Evolutionary conservation across 192 early-diverging fungal species (phyloP).

Genomic region (Linnemannia zychae): DNA sequence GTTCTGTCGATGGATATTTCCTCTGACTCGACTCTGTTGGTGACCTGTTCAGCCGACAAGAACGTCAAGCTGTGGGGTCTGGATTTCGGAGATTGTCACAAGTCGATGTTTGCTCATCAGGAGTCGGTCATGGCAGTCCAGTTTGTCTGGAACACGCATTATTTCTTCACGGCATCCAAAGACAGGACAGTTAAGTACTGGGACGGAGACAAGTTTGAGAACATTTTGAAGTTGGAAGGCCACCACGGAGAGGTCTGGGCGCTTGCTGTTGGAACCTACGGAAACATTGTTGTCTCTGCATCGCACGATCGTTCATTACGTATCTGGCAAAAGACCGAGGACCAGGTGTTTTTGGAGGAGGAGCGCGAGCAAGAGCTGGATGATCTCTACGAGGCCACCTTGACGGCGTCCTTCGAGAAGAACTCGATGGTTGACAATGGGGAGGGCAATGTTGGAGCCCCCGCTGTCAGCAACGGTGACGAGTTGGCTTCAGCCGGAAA

Average conservation of each 20-base stretch:
- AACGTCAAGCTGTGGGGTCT: slow-evolving; percentile 98
- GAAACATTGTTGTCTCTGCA: slow-evolving; percentile 87
- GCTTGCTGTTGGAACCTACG: slow-evolving; percentile 90
- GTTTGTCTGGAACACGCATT: slow-evolving; percentile 96
- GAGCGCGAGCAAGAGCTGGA: slow-evolving; percentile 96
- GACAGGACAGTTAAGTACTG: slow-evolving; percentile 94
- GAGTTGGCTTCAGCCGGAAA: slow-evolving; percentile 84
- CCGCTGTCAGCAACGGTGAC: slow-evolving; percentile 50
- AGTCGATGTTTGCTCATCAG: slow-evolving; percentile 93
- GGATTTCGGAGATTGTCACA: slow-evolving; percentile 99
- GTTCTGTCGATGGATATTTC: slow-evolving; percentile 99
- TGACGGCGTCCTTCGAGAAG: slow-evolving; percentile 76
- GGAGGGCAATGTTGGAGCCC: slow-evolving; percentile 63
- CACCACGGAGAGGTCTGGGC: slow-evolving; percentile 97
- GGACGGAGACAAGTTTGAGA: slow-evolving; percentile 98
- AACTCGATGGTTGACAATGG: slow-evolving; percentile 59
- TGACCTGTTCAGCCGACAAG: slow-evolving; percentile 97
- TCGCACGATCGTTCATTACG: slow-evolving; percentile 96
- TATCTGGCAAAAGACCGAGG: slow-evolving; percentile 97
- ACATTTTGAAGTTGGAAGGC: slow-evolving; percentile 93
- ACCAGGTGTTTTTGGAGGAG: slow-evolving; percentile 93
- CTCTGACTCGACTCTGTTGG: slow-evolving; percentile 90
- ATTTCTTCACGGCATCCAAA: slow-evolving; percentile 94
- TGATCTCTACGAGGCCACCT: slow-evolving; percentile 85
- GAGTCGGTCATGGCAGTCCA: slow-evolving; percentile 90